Conservation (phyloP, 192 early-diverging fungal species). For the Dissophora globulifera region DNA sequence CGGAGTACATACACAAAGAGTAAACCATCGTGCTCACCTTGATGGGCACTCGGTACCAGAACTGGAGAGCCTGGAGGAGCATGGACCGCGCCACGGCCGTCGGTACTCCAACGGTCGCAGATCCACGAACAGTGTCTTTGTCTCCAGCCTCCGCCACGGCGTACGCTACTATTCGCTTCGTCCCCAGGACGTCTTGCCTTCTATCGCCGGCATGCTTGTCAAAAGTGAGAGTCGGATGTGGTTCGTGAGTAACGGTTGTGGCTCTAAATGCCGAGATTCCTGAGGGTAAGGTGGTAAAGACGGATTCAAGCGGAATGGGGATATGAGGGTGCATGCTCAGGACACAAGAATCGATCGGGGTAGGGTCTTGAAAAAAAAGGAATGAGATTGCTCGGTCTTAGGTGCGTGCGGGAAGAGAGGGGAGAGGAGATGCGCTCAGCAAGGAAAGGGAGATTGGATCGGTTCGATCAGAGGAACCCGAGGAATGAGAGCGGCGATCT, state of each 20-base stretch:
- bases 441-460: too few relatives aligned
- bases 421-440: too few relatives aligned
- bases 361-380: background rate
- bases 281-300: slow-evolving; percentile 14
- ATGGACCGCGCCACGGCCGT: slow-evolving; percentile 66
- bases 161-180: slow-evolving; percentile 12
- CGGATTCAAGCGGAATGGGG: background rate
- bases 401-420: too few relatives aligned
- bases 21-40: slow-evolving; percentile 52
- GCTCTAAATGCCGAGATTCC: slow-evolving; percentile 12
- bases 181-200: background rate
- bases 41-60: slow-evolving; percentile 68
- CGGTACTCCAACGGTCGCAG: slow-evolving; percentile 62
- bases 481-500: too few relatives aligned
- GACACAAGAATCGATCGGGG: background rate
- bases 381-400: background rate
- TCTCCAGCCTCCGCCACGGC: slow-evolving; percentile 34
- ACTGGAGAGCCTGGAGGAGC: slow-evolving; percentile 61
- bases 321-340: slow-evolving; percentile 13
- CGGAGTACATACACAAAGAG: too few relatives aligned
- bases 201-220: background rate
- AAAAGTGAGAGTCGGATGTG: background rate
- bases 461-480: too few relatives aligned
- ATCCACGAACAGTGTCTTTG: slow-evolving; percentile 61
- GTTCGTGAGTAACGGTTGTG: background rate